Evolutionary conservation across 2,329 filamentous ascomycete genomes (phyloP).

Genomic region (Acrodontium crateriforme): DNA sequence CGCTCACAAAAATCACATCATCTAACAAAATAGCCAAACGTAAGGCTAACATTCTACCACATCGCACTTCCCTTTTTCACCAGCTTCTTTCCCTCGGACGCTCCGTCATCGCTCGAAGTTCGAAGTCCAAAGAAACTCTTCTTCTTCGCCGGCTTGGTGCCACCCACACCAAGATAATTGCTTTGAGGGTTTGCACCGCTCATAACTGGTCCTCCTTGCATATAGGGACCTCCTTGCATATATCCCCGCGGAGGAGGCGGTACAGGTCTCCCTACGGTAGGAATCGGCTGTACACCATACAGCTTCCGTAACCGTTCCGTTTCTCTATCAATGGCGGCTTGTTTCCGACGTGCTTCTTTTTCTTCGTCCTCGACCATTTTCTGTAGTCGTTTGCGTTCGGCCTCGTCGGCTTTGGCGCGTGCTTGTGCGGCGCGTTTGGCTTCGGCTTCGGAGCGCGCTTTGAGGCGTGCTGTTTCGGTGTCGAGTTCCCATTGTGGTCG

Average conservation of each 20-base stretch:
- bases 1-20: constrained; percentile 1
- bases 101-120: constrained; percentile 17
- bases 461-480: constrained; percentile 34
- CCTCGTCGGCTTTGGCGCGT: constrained; percentile 45
- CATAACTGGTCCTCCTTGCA: constrained; percentile 20
- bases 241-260: constrained; percentile 5
- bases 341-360: constrained; percentile 36
- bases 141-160: constrained; percentile 11
- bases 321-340: constrained; percentile 52
- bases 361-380: constrained; percentile 42
- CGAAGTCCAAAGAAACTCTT: constrained; percentile 26
- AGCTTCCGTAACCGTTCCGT: constrained; percentile 57
- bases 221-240: constrained; percentile 18
- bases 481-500: constrained; percentile 40
- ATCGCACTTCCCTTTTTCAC: constrained; percentile 32
- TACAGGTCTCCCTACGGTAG: constrained; percentile 1
- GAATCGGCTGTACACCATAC: constrained; percentile 43
- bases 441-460: constrained; percentile 29
- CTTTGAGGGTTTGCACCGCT: constrained; percentile 17
- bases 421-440: constrained; percentile 40
- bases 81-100: constrained; percentile 17
- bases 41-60: constrained; percentile 19
- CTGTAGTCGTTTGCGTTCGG: constrained; percentile 41
- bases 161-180: constrained; percentile 5
- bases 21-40: not conserved